Conservation (phyloP, 2,329 filamentous ascomycete genomes). For the Dactylella cylindrospora region DNA sequence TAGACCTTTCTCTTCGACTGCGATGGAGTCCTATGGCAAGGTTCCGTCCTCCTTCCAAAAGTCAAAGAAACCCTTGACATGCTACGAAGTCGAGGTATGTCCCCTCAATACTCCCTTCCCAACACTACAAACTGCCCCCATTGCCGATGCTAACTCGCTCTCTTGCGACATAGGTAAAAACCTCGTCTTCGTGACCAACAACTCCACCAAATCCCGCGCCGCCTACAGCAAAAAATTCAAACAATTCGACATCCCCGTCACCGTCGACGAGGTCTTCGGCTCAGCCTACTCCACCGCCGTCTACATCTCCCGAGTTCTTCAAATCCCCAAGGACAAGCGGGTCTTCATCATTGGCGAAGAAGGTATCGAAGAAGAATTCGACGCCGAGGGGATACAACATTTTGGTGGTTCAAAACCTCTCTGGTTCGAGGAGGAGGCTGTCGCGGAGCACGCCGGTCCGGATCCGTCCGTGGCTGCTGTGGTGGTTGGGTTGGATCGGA, state of each 20-base stretch:
- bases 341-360: slow-evolving; percentile 91
- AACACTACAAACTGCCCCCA: slow-evolving; percentile 1
- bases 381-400: slow-evolving; percentile 73
- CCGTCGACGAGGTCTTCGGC: slow-evolving; percentile 88
- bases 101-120: slow-evolving; percentile 16
- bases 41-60: slow-evolving; percentile 82
- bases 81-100: slow-evolving; percentile 74
- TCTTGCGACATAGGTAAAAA: slow-evolving; percentile 68
- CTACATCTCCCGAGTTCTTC: slow-evolving; percentile 91
- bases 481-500: slow-evolving; percentile 86
- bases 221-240: slow-evolving; percentile 94
- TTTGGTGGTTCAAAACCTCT: slow-evolving; percentile 77
- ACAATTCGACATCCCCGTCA: slow-evolving; percentile 73
- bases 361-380: slow-evolving; percentile 86
- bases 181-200: slow-evolving; percentile 96
- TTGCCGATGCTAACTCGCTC: slow-evolving; percentile 10
- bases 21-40: slow-evolving; percentile 97
- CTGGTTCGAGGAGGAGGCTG: slow-evolving; percentile 35
- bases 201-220: slow-evolving; percentile 90
- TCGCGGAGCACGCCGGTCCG: slow-evolving; percentile 60
- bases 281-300: slow-evolving; percentile 93
- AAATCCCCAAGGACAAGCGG: slow-evolving; percentile 76
- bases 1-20: slow-evolving; percentile 95
- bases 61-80: slow-evolving; percentile 82
- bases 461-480: slow-evolving; percentile 90